Base-by-base conservation (phyloP, 108 stramenopile genomes). In the Fistulifera pelliculosa region DNA sequence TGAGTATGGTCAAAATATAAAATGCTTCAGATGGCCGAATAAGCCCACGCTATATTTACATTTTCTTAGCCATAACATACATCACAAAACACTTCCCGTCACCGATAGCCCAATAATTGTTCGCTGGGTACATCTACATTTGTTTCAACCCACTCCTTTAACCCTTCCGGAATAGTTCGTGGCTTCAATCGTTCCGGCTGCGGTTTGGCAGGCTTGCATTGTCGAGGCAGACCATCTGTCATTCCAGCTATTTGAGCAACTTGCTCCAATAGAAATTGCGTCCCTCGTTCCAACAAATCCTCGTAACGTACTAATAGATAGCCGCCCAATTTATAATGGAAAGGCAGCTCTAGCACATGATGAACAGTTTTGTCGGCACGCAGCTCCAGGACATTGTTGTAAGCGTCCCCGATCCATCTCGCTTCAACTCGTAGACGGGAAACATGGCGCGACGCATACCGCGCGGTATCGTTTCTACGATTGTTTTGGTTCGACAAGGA, bases 341-440 rank as follows among this genome's bases (percentile, higher is more conserved):
- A 7, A 4, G 54, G 43, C 3, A 54, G 22, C 47, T 62, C 52
- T 52, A 62, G 48, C 14, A 35, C 47, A 44, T 78, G 78, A 38
- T 82, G 75, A 18, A 51, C 60, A 61, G 86, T 93, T 69, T 93
- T 93, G 53, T 69, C 86, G 7, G 80, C 61, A 31, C 91, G 71
- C 61, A 93, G 65, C 50, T 86, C 72, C 64, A 93, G 61, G 62
- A 93, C 81, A 63, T 83, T 93, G 16, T 64, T 48, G 55, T 81
- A 93, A 0, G 91, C 83, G 31, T 50, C 47, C 10, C 87, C 91
- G 69, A 56, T 24, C 80, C 87, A 76, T 93, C 91, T 39, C 85
- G 74, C 52, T 72, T 17, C 44, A 45, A 21, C 21, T 45, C 44
- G 11, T 45, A 45, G 5, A 45, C 19, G 4, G 44, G 44, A 41